Conservation (phyloP, 1,139 yeast species). For the Hansenula lynferdii region DNA sequence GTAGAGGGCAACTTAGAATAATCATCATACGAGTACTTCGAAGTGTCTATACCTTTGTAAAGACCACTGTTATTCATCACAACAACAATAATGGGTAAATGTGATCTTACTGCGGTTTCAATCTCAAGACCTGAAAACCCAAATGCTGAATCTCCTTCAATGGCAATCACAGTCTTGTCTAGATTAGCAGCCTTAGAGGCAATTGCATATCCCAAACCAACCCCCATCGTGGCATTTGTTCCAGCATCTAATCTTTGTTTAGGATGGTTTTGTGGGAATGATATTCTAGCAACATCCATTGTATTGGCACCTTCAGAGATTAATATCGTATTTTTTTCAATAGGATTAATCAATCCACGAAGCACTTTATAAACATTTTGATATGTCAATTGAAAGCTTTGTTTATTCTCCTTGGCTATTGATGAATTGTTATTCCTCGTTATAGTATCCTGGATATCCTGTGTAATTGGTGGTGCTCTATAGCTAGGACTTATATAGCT, state of each 20-base stretch:
- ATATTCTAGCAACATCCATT: constrained; percentile 60
- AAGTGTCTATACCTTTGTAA: constrained; percentile 50
- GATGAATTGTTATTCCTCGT: constrained; percentile 34
- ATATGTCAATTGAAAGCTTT: constrained; percentile 29
- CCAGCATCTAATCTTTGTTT: constrained; percentile 60
- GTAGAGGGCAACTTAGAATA: constrained; percentile 44
- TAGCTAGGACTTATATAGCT: constrained; percentile 19
- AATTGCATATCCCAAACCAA: constrained; percentile 62
- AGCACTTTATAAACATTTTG: constrained; percentile 47
- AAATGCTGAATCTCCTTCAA: constrained; percentile 70
- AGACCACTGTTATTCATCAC: constrained; percentile 69
- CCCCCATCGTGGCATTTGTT: constrained; percentile 70
- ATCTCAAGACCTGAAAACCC: constrained; percentile 65
- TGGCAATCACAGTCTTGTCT: constrained; percentile 42
- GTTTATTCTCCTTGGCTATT: constrained; percentile 21
- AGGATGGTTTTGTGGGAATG: constrained; percentile 49
- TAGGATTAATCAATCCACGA: constrained; percentile 31
- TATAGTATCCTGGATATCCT: constrained; percentile 27
- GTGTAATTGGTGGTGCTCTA: constrained; percentile 29
- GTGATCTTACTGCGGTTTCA: constrained; percentile 54
- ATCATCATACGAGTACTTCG: constrained; percentile 21
- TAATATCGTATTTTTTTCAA: constrained; percentile 32
- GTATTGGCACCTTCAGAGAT: constrained; percentile 68
- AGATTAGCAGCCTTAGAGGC: constrained; percentile 51
- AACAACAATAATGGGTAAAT: constrained; percentile 47